Base-by-base conservation (phyloP, 2,329 filamentous ascomycete genomes). In the Colletotrichum viniferum region DNA sequence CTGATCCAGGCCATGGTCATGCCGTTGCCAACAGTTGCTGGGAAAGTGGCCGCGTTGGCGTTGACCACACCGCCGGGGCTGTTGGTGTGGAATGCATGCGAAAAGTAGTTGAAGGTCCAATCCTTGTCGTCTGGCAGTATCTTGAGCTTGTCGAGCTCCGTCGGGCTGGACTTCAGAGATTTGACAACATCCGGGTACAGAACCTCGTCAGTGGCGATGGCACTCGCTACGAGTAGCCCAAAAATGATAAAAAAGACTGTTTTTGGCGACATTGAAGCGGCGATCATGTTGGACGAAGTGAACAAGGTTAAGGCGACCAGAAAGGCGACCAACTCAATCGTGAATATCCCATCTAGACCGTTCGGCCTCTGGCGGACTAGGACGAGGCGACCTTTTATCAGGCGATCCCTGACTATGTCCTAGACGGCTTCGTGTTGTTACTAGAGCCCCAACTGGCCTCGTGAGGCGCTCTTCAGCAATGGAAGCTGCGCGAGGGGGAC, bases 1-100 rank as follows among this genome's bases (percentile, higher is more conserved):
- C 84, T 86, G 55, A 88, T 79, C 60, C 87, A 81, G 8, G 84
- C 86, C 79, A 88, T 79, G 16, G 86, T 89, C 81, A 90, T 86
- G 52, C 87, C 87, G 38, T 87, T 83, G 24, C 84, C 86, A 16
- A 84, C 84, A 2, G 87, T 81, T 21, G 87, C 87, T 7, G 88
- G 88, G 77, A 89, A 89, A 24, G 87, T 89, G 21, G 87, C 87
- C 14, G 86, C 86, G 77, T 89, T 88, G 77, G 88, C 88, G 77
- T 88, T 90, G 77, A 87, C 83, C 38, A 90, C 88, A 18, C 85
- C 84, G 14, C 88, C 88, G 2, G 87, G 87, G 9, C 78, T 76
- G 76, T 85, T 85, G 36, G 82, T 86, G 78, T 87, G 86, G 78
- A 83, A 82, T 14, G 80, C 77, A 67, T 87, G 82, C 12, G 81